Percentiles rank a stretch among this genome's conserved stretches.
These are phyloP conservation scores for Drechslerella coelobrocha DNA, from an alignment of 2,329 filamentous ascomycete species.

Conservation along the genomic window DNA sequence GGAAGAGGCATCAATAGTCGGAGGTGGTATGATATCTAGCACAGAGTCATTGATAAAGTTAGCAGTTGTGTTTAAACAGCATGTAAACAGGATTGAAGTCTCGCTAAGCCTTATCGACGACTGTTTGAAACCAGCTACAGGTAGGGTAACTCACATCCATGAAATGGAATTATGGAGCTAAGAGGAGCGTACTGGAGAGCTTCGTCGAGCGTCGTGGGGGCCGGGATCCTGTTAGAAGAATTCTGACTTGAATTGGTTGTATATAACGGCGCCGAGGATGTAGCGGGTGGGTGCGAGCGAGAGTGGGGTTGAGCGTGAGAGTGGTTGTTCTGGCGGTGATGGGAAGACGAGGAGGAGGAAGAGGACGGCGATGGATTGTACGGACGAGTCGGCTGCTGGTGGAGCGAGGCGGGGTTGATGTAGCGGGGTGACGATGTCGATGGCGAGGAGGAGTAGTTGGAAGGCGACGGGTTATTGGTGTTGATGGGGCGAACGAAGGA, in stretches of 20 bases:
- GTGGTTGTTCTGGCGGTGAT: conserved; percentile 20
- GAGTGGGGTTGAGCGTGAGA: neutral
- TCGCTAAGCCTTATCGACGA: too few species aligned
- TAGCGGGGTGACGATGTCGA: conserved; percentile 23
- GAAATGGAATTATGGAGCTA: conserved; percentile 78
- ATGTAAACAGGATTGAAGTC: neutral
- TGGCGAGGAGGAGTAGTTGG: conserved; percentile 9
- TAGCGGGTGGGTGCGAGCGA: conserved; percentile 5
- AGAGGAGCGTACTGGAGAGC: conserved; percentile 83
- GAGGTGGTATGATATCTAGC: conserved; percentile 71
- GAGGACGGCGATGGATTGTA: neutral
- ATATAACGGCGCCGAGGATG: conserved; percentile 23
- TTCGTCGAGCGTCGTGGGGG: conserved; percentile 68
- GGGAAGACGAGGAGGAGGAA: neutral
- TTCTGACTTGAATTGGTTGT: neutral
- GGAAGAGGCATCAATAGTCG: conserved; percentile 66
- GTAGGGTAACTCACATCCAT: conserved; percentile 66
- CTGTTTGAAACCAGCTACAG: conserved; percentile 45
- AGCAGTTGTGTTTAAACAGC: conserved; percentile 4
- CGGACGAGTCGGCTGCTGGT: neutral
- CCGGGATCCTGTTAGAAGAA: conserved; percentile 16
- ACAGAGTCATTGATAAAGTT: conserved; percentile 16
- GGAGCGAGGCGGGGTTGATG: conserved; percentile 14
- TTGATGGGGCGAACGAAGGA: neutral
- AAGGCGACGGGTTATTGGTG: conserved; percentile 7